Conservation (phyloP, 176 grass and related monocot species). For the Avena sativa region DNA sequence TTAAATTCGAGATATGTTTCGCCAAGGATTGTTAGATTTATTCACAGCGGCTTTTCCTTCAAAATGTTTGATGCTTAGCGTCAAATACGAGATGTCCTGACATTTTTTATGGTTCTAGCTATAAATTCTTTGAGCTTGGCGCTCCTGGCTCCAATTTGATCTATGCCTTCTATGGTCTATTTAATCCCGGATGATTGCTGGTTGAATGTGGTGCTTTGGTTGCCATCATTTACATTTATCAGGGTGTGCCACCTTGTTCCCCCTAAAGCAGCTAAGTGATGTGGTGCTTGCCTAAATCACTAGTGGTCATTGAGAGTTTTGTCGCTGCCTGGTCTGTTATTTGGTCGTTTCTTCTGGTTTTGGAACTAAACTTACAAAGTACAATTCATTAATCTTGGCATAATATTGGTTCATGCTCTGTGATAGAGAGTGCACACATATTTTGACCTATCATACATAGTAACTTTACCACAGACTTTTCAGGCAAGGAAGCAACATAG, state of each 20-base stretch:
- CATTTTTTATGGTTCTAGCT: not conserved
- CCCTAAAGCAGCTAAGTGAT: not conserved
- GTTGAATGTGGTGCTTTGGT: constrained; percentile 12
- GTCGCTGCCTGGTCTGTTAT: not conserved
- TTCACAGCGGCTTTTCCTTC: not conserved
- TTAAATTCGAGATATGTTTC: not conserved
- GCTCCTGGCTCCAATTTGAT: not conserved
- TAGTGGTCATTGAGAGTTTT: not conserved
- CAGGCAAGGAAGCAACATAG: not conserved
- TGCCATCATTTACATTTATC: not conserved
- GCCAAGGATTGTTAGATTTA: not conserved
- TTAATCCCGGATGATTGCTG: not conserved
- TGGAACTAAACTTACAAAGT: not conserved
- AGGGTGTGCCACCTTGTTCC: not conserved
- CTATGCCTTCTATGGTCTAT: not conserved
- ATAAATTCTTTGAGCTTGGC: not conserved
- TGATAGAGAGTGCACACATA: not conserved
- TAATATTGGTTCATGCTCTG: not conserved
- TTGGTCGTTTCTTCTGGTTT: not conserved
- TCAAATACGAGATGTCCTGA: not conserved
- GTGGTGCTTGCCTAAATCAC: not conserved
- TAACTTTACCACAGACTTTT: not conserved
- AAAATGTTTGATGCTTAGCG: not conserved
- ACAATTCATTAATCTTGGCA: not conserved
- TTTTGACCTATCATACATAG: not conserved